Conservation (phyloP, 2,329 filamentous ascomycete genomes). For the Penicillium janthinellum region DNA sequence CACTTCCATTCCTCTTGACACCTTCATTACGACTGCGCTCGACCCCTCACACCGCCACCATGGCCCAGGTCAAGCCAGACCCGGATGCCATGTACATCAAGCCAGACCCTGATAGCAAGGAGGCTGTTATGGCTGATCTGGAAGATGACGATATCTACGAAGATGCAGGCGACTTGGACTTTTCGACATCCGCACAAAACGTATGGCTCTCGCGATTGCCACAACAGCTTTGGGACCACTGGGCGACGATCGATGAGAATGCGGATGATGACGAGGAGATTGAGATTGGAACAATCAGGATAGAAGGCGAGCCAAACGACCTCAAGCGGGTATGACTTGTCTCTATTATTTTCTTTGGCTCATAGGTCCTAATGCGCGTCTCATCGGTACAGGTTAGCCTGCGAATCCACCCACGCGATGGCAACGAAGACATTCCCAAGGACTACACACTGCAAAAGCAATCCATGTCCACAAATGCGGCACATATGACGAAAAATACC, state of each 20-base stretch:
- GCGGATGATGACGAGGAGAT: slow-evolving; percentile 83
- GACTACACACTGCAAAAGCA: slow-evolving; percentile 82
- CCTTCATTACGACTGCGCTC: neutral
- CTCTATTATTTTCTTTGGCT: neutral
- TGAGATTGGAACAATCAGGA: slow-evolving; percentile 72
- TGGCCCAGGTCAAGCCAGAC: slow-evolving; percentile 45
- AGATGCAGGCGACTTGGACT: slow-evolving; percentile 66
- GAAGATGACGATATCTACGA: slow-evolving; percentile 71
- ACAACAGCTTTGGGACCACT: slow-evolving; percentile 77
- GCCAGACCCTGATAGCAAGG: slow-evolving; percentile 45
- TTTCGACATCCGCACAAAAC: slow-evolving; percentile 50
- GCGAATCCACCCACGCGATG: slow-evolving; percentile 67
- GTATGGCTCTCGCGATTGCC: slow-evolving; percentile 78
- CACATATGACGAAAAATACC: slow-evolving; percentile 69
- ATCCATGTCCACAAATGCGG: slow-evolving; percentile 49
- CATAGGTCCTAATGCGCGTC: slow-evolving; percentile 22
- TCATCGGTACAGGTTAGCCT: slow-evolving; percentile 61
- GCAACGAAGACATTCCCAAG: slow-evolving; percentile 76
- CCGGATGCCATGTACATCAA: slow-evolving; percentile 45
- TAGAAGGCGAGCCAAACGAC: slow-evolving; percentile 58
- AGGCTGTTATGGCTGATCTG: slow-evolving; percentile 35
- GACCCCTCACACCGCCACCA: slow-evolving; percentile 18
- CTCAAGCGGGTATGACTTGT: slow-evolving; percentile 48
- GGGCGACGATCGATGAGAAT: slow-evolving; percentile 74
- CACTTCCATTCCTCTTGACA: neutral